Conservation (phyloP, 192 early-diverging fungal species). For the Rhizophagus sp. region DNA sequence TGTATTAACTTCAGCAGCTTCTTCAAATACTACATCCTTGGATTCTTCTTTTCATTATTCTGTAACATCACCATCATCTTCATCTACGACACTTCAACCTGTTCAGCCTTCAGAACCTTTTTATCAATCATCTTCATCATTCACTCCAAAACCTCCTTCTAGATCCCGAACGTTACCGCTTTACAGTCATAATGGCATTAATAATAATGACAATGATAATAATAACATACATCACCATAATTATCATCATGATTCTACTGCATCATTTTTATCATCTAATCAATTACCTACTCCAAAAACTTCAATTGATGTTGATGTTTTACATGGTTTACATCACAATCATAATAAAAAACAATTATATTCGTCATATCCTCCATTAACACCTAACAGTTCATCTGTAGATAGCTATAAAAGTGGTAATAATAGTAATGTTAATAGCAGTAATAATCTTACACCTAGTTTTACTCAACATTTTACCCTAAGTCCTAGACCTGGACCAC, state of each 20-base stretch:
- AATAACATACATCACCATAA: background rate
- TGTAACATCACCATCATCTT: background rate
- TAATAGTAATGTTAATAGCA: background rate
- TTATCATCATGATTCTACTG: background rate
- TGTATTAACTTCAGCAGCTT: background rate
- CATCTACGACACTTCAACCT: background rate
- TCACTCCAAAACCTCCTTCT: background rate
- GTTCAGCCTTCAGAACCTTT: background rate
- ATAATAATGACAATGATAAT: background rate
- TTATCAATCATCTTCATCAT: background rate
- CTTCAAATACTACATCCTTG: background rate
- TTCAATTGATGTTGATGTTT: conserved; percentile 6
- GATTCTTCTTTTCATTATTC: background rate
- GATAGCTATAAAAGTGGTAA: background rate
- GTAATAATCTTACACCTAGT: background rate
- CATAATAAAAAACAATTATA: conserved; percentile 12
- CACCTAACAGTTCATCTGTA: background rate
- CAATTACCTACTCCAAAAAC: conserved; percentile 16
- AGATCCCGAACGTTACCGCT: background rate
- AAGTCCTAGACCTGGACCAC: background rate
- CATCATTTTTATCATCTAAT: background rate
- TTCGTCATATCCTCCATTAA: background rate
- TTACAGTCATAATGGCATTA: background rate
- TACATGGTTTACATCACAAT: no score
- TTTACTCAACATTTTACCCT: conserved; percentile 12